Conservation (phyloP, 2,329 filamentous ascomycete species). For the Ploettnerulaceae sp. region DNA sequence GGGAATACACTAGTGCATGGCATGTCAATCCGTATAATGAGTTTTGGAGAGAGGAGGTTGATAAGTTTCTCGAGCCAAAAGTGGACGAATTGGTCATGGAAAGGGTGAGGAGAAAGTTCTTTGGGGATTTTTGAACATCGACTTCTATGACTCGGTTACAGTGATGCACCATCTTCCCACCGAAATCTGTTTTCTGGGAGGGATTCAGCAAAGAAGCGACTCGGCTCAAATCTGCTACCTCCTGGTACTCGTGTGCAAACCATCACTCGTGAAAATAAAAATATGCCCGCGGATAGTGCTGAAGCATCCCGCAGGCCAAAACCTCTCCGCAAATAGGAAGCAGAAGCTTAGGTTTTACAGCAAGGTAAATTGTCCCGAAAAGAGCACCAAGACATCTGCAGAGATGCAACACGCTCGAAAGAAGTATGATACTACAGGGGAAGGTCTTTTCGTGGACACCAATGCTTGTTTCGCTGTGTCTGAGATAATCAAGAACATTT, state of each 20-base stretch:
- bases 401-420: conserved; percentile 6
- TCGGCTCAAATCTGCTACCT: too few relatives aligned
- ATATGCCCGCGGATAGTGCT: too few relatives aligned
- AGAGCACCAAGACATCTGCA: too few relatives aligned
- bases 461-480: conserved; percentile 12
- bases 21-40: conserved; percentile 14
- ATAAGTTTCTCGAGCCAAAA: conserved; percentile 15
- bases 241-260: too few relatives aligned
- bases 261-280: too few relatives aligned
- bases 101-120: conserved; percentile 13
- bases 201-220: too few relatives aligned
- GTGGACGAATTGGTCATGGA: conserved; percentile 13
- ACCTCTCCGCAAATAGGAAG: too few relatives aligned
- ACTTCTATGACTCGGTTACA: conserved; percentile 3
- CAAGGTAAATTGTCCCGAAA: too few relatives aligned
- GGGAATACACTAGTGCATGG: conserved; percentile 19
- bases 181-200: too few relatives aligned
- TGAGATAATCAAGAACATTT: conserved; percentile 12
- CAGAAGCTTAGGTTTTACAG: too few relatives aligned
- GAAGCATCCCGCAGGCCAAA: too few relatives aligned
- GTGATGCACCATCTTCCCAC: too few relatives aligned
- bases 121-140: conserved; percentile 11
- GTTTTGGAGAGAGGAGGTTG: conserved; percentile 11
- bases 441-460: conserved; percentile 9
- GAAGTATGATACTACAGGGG: conserved; percentile 10